Conservation (phyloP, 2,329 filamentous ascomycete genomes). For the Acarospora socialis region DNA sequence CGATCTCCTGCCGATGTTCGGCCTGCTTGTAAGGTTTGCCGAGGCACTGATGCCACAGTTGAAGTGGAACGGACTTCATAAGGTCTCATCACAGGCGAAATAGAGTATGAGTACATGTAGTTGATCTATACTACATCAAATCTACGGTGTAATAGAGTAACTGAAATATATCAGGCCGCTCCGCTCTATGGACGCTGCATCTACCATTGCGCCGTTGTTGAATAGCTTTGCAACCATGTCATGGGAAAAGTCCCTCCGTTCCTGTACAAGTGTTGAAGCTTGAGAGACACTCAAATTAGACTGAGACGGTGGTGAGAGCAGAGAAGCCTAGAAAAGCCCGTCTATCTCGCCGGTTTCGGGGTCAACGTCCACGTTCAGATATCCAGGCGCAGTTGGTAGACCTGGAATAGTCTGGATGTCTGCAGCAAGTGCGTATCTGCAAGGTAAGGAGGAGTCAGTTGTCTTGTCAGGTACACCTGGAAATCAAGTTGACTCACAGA, state of each 20-base stretch:
- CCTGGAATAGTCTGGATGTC: slow-evolving; percentile 98
- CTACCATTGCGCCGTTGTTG: not conserved
- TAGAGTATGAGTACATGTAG: too few species aligned
- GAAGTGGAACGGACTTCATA: too few species aligned
- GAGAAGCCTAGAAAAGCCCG: slow-evolving; percentile 59
- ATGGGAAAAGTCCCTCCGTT: not conserved
- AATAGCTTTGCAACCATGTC: not conserved
- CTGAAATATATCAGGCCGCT: not conserved
- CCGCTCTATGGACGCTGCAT: too few species aligned
- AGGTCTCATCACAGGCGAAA: too few species aligned
- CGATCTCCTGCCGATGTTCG: too few species aligned
- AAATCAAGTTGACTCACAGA: slow-evolving; percentile 42
- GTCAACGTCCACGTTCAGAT: slow-evolving; percentile 80
- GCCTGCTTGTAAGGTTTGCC: too few species aligned
- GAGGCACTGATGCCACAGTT: too few species aligned
- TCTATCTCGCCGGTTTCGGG: slow-evolving; percentile 72
- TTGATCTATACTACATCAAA: too few species aligned
- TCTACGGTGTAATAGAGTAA: not conserved
- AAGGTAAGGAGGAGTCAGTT: slow-evolving; percentile 15
- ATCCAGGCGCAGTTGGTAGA: slow-evolving; percentile 84
- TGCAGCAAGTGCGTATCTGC: slow-evolving; percentile 76
- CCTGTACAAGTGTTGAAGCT: not conserved
- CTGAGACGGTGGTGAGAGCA: not conserved
- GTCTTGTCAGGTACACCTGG: not conserved
- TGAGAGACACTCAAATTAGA: not conserved